A percentile compares a stretch with the other conserved stretches of the same genome.
Evolutionary conservation across 139 green algal species (phyloP).

Genomic region (Volvox reticuliferus): DNA sequence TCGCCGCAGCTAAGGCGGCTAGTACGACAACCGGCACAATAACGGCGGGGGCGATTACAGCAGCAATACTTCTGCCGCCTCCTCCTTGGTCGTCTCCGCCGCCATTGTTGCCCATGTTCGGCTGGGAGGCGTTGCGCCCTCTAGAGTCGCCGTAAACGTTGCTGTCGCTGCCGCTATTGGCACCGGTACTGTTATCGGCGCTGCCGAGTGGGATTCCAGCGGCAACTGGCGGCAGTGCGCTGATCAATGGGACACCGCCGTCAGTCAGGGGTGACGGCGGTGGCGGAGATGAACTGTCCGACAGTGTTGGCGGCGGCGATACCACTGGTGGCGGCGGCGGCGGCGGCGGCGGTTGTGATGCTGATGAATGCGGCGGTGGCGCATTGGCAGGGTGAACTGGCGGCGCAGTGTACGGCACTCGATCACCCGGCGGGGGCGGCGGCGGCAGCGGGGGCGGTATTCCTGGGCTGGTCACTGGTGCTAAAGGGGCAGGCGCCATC

Average conservation of each 20-base stretch:
- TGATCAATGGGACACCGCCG: neutral
- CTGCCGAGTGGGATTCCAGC: neutral
- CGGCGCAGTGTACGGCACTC: neutral
- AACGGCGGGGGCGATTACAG: conserved; percentile 11
- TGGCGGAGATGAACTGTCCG: neutral
- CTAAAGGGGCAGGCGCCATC: neutral
- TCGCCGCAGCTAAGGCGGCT: neutral
- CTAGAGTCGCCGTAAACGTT: neutral
- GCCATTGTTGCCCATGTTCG: neutral
- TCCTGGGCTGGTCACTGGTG: no score
- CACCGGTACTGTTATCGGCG: neutral
- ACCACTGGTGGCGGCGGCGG: neutral
- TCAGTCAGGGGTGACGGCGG: neutral
- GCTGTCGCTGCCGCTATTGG: neutral
- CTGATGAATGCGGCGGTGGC: neutral
- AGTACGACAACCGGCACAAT: conserved; percentile 10
- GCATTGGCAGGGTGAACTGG: neutral
- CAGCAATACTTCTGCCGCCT: neutral
- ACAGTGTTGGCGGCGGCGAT: neutral
- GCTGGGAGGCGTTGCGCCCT: neutral
- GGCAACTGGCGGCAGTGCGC: neutral
- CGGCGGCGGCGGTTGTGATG: neutral
- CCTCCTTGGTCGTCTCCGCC: neutral
- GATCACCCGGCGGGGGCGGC: neutral
- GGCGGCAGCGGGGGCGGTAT: neutral